A percentile compares a stretch with the other conserved stretches of the same genome.
Evolutionary conservation across 495 filamentous ascomycete species (phyloP).

Genomic region (Annulohypoxylon stygium): DNA sequence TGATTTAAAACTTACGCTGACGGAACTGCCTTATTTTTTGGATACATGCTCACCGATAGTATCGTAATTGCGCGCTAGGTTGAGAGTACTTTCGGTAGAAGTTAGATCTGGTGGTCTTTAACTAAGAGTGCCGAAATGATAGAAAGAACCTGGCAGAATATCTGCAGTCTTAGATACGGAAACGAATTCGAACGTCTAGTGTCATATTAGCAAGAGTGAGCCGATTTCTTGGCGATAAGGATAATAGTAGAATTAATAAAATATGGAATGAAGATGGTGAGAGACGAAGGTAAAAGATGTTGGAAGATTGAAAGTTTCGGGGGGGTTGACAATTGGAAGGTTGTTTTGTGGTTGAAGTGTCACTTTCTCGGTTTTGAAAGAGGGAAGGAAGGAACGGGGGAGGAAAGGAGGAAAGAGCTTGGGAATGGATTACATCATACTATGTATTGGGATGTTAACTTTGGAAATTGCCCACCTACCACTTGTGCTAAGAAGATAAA

Average conservation of each 20-base stretch:
- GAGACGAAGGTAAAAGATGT: not conserved
- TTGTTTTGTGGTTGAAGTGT: not conserved
- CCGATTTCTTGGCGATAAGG: not conserved
- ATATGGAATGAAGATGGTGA: not conserved
- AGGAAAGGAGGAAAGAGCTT: not conserved
- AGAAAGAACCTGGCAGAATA: not conserved
- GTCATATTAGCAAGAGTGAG: not conserved
- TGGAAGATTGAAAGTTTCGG: not conserved
- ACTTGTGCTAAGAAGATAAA: too few relatives aligned
- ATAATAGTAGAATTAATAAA: not conserved
- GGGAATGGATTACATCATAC: not conserved
- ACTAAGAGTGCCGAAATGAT: not conserved
- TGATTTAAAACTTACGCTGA: constrained; percentile 22
- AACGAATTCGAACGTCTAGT: not conserved
- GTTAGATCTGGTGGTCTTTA: not conserved
- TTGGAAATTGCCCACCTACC: too few relatives aligned
- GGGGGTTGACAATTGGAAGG: not conserved
- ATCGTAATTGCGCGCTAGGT: not conserved
- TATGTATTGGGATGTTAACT: not conserved
- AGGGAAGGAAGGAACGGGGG: not conserved
- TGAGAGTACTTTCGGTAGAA: not conserved
- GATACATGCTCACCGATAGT: constrained; percentile 6
- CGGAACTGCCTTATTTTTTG: not conserved
- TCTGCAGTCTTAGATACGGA: not conserved
- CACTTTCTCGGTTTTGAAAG: not conserved